Evolutionary conservation across 2,329 filamentous ascomycete genomes (phyloP), one percentile per base, ranked within the genome.

Genomic region (Exophiala sp.): DNA sequence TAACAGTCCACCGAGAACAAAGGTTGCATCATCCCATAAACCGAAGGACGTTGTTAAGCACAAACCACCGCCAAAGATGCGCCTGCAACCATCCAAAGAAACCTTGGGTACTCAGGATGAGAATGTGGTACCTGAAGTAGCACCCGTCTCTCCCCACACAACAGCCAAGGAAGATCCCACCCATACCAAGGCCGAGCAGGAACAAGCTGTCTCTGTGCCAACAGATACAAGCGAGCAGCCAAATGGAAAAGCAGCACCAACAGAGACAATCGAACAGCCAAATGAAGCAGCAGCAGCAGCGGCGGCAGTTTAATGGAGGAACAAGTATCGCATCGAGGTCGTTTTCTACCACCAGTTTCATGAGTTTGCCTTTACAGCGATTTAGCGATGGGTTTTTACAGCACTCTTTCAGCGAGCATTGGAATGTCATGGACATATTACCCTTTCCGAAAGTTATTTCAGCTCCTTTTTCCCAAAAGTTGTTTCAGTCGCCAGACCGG

Each of bases 1-100:
- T 3, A 70, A 66, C 52, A 68, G 65, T 41, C 68, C 69, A 29
- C 66, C 70, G 4, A 65, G 64, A 48, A 35, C 58, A 18, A 55
- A 44, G 34, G 37, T 42, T 13, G 22, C 43, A 16, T 24, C 52
- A 16, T 29, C 46, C 3, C 41, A 46, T 22, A 52, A 53, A 21
- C 16, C 39, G 34, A 57, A 50, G 23, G 40, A 51, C 8, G 29
- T 39, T 24, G 13, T 18, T 13, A 51, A 48, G 27, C 38, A 47
- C 30, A 50, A 54, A 29, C n/a, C 38, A 38, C 44, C 51, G 22
- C 47, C 50, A 19, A 46, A 46, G 29, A 49, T 51, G 42, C 44
- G 39, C 19, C 30, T 52, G 19, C 41, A 48, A 9, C 16, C 43
- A 16, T 27, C 45, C 16, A 42, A 43, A 16, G 34, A 37, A 32